Evolutionary conservation across 441 rosid species (phyloP).

Genomic region (Gossypium laxum): DNA sequence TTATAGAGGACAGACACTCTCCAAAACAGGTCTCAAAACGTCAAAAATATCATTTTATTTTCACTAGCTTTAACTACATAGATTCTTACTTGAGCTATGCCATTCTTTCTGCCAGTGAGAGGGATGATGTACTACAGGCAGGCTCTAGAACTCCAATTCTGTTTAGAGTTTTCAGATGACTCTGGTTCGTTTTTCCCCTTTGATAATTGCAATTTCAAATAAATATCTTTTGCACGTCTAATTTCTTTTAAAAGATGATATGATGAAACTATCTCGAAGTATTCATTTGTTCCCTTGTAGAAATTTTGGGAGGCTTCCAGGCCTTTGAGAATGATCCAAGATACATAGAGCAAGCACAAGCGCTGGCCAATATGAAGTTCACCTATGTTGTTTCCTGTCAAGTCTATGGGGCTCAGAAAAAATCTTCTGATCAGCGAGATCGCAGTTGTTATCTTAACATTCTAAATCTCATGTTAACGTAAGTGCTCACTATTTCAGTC

Average conservation of each 20-base stretch:
- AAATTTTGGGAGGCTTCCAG: constrained; percentile 25
- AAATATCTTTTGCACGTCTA: not conserved
- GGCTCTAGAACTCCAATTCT: constrained; percentile 74
- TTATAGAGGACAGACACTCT: constrained; percentile 85
- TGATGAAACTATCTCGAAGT: constrained; percentile 11
- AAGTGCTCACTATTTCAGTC: constrained; percentile 23
- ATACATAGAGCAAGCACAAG: constrained; percentile 40
- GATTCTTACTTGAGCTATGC: constrained; percentile 13
- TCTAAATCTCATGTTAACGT: constrained; percentile 76
- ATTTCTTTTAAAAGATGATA: constrained; percentile 8
- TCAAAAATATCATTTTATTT: not conserved
- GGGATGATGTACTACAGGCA: constrained; percentile 93
- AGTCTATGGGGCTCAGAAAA: constrained; percentile 70
- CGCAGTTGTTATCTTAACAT: constrained; percentile 71
- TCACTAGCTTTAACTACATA: constrained; percentile 9
- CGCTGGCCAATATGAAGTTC: constrained; percentile 82
- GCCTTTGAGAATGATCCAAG: constrained; percentile 27
- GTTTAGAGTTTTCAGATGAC: constrained; percentile 55
- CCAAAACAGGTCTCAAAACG: constrained; percentile 65
- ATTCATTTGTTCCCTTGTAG: constrained; percentile 33
- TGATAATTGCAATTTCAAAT: constrained; percentile 4
- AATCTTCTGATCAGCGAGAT: constrained; percentile 43
- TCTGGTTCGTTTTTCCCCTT: constrained; percentile 39
- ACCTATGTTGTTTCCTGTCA: constrained; percentile 97
- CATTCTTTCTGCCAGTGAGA: constrained; percentile 47